A percentile compares a stretch with the other conserved stretches of the same genome.
Conservation (phyloP, 176 grass and related monocot genomes). For the Cenchrus purpureus region DNA sequence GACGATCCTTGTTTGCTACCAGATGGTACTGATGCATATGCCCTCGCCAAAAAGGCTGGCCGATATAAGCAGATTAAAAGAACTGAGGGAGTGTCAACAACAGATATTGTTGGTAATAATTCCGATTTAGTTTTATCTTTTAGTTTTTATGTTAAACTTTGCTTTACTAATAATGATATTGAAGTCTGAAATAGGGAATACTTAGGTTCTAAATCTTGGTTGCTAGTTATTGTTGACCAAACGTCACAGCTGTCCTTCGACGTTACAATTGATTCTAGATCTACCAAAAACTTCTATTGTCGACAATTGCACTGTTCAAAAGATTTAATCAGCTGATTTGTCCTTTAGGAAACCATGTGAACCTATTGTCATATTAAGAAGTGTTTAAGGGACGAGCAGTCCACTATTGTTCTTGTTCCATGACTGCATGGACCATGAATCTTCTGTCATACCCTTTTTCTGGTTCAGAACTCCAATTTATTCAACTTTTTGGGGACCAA, state of each 20-base stretch:
- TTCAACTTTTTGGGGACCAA: not conserved
- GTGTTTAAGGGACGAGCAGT: not conserved
- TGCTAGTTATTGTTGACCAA: slow-evolving; percentile 18
- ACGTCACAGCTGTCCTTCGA: not conserved
- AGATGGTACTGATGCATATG: slow-evolving; percentile 92
- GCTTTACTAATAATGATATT: not conserved
- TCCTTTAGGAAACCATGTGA: not conserved
- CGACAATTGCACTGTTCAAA: not conserved
- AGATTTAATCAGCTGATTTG: not conserved
- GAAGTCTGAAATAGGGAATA: slow-evolving; percentile 35
- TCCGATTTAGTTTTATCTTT: not conserved
- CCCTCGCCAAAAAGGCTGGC: slow-evolving; percentile 85
- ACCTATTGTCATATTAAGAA: not conserved
- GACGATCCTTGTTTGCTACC: slow-evolving; percentile 93
- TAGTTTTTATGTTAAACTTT: not conserved
- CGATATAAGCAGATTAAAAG: slow-evolving; percentile 98
- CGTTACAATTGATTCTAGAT: not conserved
- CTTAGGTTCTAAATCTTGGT: not conserved
- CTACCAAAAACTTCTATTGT: not conserved
- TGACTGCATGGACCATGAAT: not conserved
- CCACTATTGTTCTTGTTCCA: not conserved
- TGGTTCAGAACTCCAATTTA: not conserved
- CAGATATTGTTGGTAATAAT: slow-evolving; percentile 58
- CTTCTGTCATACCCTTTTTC: not conserved
- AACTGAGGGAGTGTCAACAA: slow-evolving; percentile 90